Conservation (phyloP, 176 grass and related monocot genomes). For the Oryza meyeriana region DNA sequence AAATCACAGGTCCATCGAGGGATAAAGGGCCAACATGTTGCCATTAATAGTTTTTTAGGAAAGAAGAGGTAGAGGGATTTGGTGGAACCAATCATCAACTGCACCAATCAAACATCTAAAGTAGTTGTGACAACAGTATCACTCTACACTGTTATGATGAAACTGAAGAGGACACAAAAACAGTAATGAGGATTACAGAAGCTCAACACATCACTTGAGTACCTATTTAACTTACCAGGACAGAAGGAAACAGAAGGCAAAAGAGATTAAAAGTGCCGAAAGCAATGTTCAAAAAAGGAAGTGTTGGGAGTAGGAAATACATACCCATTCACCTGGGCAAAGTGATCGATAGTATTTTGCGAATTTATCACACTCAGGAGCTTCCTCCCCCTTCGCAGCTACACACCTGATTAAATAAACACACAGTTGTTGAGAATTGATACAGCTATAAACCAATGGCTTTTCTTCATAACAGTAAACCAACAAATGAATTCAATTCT, state of each 20-base stretch:
- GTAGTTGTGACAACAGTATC: background rate
- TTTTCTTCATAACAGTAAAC: background rate
- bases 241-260: background rate
- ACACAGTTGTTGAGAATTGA: background rate
- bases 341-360: slow-evolving; percentile 83
- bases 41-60: background rate
- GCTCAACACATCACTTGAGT: background rate
- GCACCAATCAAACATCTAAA: background rate
- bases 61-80: background rate
- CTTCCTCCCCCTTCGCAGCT: slow-evolving; percentile 68
- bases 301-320: slow-evolving; percentile 23
- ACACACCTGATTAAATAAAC: slow-evolving; percentile 49
- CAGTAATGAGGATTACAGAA: background rate
- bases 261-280: background rate
- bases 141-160: background rate
- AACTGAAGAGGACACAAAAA: background rate
- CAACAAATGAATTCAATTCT: background rate
- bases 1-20: background rate
- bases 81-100: background rate
- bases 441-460: background rate
- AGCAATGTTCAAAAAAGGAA: background rate
- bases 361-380: slow-evolving; percentile 73
- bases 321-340: slow-evolving; percentile 89
- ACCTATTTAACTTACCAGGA: background rate
- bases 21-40: background rate